Percentiles rank a stretch among this genome's conserved stretches.
phyloP scores from a whole-genome alignment of 2,329 filamentous ascomycete genomes.

The Hymenoscyphus scutula region DNA sequence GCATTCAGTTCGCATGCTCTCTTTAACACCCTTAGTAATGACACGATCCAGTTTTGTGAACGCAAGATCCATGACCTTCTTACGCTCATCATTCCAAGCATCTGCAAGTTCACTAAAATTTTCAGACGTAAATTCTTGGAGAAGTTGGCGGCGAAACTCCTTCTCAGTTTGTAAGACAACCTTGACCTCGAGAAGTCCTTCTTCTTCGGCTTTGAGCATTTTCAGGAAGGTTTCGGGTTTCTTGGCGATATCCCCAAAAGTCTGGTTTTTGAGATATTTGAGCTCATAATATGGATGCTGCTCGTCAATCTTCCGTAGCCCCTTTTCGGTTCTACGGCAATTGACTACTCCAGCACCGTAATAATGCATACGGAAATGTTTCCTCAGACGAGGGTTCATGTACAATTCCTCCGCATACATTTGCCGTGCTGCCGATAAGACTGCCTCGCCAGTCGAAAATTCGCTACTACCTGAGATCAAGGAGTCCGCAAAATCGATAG shows the following conservation, averaged over 20 bases:
- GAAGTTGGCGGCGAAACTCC: slow-evolving; percentile 73
- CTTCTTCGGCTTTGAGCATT: slow-evolving; percentile 96
- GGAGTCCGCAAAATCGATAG: slow-evolving; percentile 82
- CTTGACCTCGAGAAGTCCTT: slow-evolving; percentile 84
- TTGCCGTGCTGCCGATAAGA: slow-evolving; percentile 75
- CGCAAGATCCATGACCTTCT: slow-evolving; percentile 78
- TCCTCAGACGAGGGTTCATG: slow-evolving; percentile 83
- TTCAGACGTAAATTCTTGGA: slow-evolving; percentile 85
- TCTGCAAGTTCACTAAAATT: slow-evolving; percentile 94
- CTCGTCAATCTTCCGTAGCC: slow-evolving; percentile 88
- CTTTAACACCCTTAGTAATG: slow-evolving; percentile 90
- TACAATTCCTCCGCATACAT: slow-evolving; percentile 92
- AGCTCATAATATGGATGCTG: slow-evolving; percentile 96
- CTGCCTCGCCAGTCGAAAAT: slow-evolving; percentile 72
- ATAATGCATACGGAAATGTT: slow-evolving; percentile 77
- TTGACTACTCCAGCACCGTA: slow-evolving; percentile 83
- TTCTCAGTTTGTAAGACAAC: slow-evolving; percentile 74
- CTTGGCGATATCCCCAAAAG: slow-evolving; percentile 74
- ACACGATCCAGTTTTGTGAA: slow-evolving; percentile 78
- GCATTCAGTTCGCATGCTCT: slow-evolving; percentile 88
- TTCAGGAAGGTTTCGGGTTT: slow-evolving; percentile 89
- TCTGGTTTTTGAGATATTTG: slow-evolving; percentile 91
- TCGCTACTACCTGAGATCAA: slow-evolving; percentile 67
- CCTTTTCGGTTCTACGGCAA: slow-evolving; percentile 90
- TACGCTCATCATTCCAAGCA: slow-evolving; percentile 87